Percentiles rank a stretch among this genome's conserved stretches.
Conservation (phyloP, 2,329 filamentous ascomycete genomes). For the Diaporthe batatas region DNA sequence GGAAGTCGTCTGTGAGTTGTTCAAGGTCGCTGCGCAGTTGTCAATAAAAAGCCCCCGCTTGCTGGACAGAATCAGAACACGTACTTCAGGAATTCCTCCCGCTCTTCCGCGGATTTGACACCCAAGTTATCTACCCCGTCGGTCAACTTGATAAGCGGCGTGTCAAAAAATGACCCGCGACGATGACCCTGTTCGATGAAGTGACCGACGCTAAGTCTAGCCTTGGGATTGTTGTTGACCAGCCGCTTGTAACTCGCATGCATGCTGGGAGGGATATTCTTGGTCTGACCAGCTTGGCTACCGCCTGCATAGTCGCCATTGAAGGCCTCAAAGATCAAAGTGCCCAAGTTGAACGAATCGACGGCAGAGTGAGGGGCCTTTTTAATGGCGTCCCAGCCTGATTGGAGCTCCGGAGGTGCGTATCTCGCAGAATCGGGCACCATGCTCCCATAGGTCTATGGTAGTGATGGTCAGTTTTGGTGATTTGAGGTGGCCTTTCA, state of each 20-base stretch:
- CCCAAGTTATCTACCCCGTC: constrained; percentile 94
- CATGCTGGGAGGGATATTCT: constrained; percentile 88
- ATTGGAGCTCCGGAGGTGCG: constrained; percentile 87
- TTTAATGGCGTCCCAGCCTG: constrained; percentile 94
- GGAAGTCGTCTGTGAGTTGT: constrained; percentile 90
- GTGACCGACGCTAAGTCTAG: constrained; percentile 83
- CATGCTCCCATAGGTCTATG: constrained; percentile 84
- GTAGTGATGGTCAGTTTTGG: constrained; percentile 40
- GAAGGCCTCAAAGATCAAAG: constrained; percentile 90
- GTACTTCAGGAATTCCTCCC: constrained; percentile 84
- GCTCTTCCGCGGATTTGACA: constrained; percentile 85
- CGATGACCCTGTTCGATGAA: constrained; percentile 92
- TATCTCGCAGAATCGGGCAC: constrained; percentile 89
- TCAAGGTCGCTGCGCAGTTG: constrained; percentile 76
- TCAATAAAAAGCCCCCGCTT: constrained; percentile 45
- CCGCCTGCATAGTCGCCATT: constrained; percentile 83
- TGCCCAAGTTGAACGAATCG: constrained; percentile 89
- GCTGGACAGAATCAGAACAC: constrained; percentile 41
- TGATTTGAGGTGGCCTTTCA: background rate
- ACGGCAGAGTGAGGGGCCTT: constrained; percentile 83
- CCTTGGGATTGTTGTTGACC: constrained; percentile 89
- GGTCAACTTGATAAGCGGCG: constrained; percentile 89
- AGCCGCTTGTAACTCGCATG: constrained; percentile 92
- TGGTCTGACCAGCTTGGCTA: constrained; percentile 88
- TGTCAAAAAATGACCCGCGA: constrained; percentile 90